Conservation (phyloP, 1,284 basidiomycete species). For the Sporisorium reilianum region DNA sequence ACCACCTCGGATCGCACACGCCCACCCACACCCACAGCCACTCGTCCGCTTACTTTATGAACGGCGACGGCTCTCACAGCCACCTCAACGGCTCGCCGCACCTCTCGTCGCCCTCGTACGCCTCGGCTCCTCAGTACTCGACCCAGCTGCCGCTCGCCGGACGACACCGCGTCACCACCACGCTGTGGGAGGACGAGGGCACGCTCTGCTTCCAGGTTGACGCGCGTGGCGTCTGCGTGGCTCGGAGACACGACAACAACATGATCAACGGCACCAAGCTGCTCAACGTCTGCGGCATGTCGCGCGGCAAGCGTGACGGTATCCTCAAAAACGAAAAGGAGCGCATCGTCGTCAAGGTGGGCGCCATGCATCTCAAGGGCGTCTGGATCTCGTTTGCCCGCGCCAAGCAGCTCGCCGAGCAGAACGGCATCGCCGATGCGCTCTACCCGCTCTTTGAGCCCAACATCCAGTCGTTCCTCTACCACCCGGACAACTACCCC, state of each 20-base stretch:
- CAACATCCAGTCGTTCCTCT: conserved; percentile 69
- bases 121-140: conserved; percentile 62
- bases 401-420: conserved; percentile 67
- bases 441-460: conserved; percentile 69
- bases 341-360: conserved; percentile 69
- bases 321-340: conserved; percentile 69
- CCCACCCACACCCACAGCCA: conserved; percentile 49
- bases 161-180: conserved; percentile 68
- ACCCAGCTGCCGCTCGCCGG: conserved; percentile 64
- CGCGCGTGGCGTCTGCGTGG: conserved; percentile 67
- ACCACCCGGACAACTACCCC: conserved; percentile 69
- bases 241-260: conserved; percentile 69
- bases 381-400: conserved; percentile 69
- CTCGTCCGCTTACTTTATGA: conserved; percentile 54
- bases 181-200: conserved; percentile 69
- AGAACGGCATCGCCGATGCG: conserved; percentile 65
- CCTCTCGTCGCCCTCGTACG: conserved; percentile 59
- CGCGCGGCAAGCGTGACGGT: conserved; percentile 68
- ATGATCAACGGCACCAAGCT: conserved; percentile 70
- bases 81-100: conserved; percentile 51
- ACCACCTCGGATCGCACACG: conserved; percentile 53
- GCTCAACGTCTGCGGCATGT: conserved; percentile 68
- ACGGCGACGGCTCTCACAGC: conserved; percentile 52
- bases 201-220: conserved; percentile 69
- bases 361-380: conserved; percentile 69